Evolutionary conservation across 306 rosid species (phyloP).

Genomic region (Datisca glomerata): DNA sequence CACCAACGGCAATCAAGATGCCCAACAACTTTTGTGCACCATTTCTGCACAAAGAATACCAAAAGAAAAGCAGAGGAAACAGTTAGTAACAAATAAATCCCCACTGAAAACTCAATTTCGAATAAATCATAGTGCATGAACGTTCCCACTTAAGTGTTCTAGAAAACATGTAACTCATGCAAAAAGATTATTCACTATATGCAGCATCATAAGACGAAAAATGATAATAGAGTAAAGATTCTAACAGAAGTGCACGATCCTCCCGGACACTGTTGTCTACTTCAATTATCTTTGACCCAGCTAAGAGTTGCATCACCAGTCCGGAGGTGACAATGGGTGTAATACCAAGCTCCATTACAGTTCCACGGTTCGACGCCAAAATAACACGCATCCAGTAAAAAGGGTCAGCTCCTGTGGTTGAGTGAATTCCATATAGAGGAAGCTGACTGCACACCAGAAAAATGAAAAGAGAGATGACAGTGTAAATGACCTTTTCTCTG

Average conservation of each 20-base stretch:
- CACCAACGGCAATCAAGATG: conserved; percentile 86
- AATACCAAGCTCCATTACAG: conserved; percentile 93
- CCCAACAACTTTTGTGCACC: conserved; percentile 93
- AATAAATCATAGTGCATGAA: too few relatives aligned
- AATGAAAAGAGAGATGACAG: conserved; percentile 73
- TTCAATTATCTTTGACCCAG: conserved; percentile 75
- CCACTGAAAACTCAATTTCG: too few relatives aligned
- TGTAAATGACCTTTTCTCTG: conserved; percentile 86
- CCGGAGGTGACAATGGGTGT: conserved; percentile 93
- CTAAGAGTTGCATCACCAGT: conserved; percentile 83
- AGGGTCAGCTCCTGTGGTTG: conserved; percentile 92
- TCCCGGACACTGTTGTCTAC: conserved; percentile 92
- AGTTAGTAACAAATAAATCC: neutral
- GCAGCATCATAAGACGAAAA: too few relatives aligned
- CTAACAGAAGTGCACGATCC: conserved; percentile 87
- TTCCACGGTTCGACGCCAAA: conserved; percentile 87
- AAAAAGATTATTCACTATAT: too few relatives aligned
- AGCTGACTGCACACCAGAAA: conserved; percentile 93
- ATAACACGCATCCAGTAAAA: conserved; percentile 96
- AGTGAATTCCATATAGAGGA: conserved; percentile 93
- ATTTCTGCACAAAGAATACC: conserved; percentile 23
- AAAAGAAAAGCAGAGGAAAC: neutral
- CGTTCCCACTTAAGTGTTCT: too few relatives aligned
- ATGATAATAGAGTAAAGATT: too few relatives aligned
- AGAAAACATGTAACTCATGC: too few relatives aligned